A percentile compares a stretch with the other conserved stretches of the same genome.
These are phyloP conservation scores for Hygrocybe punicea DNA, from an alignment of 768 basidiomycete species.

Conservation along the genomic window DNA sequence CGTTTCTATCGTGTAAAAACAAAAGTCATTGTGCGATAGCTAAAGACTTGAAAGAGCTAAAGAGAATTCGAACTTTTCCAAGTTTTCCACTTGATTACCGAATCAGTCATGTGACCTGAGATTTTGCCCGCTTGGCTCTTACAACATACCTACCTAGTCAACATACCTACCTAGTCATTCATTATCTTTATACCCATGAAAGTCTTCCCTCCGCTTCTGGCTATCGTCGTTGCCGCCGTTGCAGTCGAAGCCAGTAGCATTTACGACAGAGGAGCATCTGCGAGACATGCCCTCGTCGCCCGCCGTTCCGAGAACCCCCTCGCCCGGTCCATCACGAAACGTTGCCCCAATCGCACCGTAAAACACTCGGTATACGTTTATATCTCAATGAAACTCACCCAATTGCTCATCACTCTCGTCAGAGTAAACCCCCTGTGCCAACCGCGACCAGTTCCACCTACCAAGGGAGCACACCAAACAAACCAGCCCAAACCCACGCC, in stretches of 20 bases:
- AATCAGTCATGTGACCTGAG: too few species aligned
- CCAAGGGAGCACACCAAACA: too few species aligned
- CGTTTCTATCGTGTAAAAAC: too few species aligned
- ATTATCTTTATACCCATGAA: slow-evolving; percentile 24
- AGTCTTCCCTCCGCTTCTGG: slow-evolving; percentile 37
- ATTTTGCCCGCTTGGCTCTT: too few species aligned
- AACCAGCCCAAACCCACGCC: too few species aligned
- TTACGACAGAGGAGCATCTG: slow-evolving; percentile 28
- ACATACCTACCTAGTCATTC: background rate
- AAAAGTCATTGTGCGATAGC: too few species aligned
- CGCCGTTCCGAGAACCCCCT: slow-evolving; percentile 22
- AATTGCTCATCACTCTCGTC: background rate
- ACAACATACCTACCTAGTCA: too few species aligned
- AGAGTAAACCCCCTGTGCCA: background rate
- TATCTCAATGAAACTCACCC: background rate
- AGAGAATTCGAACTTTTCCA: too few species aligned
- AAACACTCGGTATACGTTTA: slow-evolving; percentile 2
- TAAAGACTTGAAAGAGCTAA: too few species aligned
- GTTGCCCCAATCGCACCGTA: slow-evolving; percentile 23
- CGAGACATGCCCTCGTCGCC: slow-evolving; percentile 38
- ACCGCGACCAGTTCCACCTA: too few species aligned
- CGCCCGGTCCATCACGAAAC: slow-evolving; percentile 19
- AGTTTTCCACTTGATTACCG: too few species aligned
- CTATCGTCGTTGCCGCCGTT: slow-evolving; percentile 36
- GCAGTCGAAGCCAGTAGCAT: slow-evolving; percentile 32